A percentile compares a stretch with the other conserved stretches of the same genome.
Conservation (phyloP, 2,329 filamentous ascomycete species). For the Hypoxylon sp. region DNA sequence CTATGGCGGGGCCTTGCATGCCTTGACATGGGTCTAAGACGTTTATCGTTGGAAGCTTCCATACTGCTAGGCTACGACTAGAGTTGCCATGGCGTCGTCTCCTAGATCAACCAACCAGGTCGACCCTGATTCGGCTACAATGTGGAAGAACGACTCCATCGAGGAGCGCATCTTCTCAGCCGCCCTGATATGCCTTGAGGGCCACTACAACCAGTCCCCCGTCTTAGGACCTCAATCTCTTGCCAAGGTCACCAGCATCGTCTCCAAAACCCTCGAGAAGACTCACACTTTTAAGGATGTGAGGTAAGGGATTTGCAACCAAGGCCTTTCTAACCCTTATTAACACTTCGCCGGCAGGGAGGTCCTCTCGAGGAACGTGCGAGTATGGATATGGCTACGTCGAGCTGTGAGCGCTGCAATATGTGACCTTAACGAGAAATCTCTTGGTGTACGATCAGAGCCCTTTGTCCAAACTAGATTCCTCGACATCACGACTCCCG, state of each 20-base stretch:
- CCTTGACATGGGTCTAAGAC: slow-evolving; percentile 49
- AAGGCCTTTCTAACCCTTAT: neutral
- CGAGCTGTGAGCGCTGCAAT: slow-evolving; percentile 73
- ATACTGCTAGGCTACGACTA: neutral
- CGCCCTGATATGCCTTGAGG: slow-evolving; percentile 72
- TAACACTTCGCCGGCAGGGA: slow-evolving; percentile 59
- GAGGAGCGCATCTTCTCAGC: slow-evolving; percentile 74
- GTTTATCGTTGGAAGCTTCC: slow-evolving; percentile 7
- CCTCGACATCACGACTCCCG: slow-evolving; percentile 68
- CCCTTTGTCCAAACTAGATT: slow-evolving; percentile 66
- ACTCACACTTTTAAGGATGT: slow-evolving; percentile 72
- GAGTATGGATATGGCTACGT: slow-evolving; percentile 75
- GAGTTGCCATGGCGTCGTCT: slow-evolving; percentile 44
- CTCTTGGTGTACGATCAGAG: slow-evolving; percentile 67
- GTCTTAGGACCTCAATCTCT: slow-evolving; percentile 70
- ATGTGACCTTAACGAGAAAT: slow-evolving; percentile 70
- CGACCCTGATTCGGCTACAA: slow-evolving; percentile 46
- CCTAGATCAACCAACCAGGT: slow-evolving; percentile 31
- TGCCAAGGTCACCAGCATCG: slow-evolving; percentile 67
- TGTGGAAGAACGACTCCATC: slow-evolving; percentile 63
- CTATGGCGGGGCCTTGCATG: slow-evolving; percentile 19
- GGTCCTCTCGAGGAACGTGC: slow-evolving; percentile 71
- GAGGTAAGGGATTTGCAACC: slow-evolving; percentile 58
- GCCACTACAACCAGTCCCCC: slow-evolving; percentile 69
- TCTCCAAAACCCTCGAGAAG: slow-evolving; percentile 73